Base-by-base conservation (phyloP, 371 early-diverging fungal genomes). In the Sporodiniella umbellata region DNA sequence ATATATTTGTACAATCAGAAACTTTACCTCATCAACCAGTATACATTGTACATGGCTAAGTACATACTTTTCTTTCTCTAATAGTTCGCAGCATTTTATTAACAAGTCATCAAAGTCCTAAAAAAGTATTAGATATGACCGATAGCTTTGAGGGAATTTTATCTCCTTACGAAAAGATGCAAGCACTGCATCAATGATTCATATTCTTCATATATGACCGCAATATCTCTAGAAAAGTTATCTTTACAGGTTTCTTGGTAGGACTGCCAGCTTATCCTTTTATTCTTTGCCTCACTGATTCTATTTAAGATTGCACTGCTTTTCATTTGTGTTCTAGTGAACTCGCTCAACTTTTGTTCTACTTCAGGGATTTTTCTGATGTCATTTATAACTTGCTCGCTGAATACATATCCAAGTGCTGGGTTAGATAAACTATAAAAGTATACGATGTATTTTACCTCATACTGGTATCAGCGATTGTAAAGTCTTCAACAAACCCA, bases 41-140 rank as follows among this genome's bases (percentile, higher is more conserved):
- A 84, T 62, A 47, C 77, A 68, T 14, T 50, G 44, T 25, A 78
- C 33, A 57, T 61, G 39, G 2, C 38, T 21, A 3, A 47, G 25
- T 23, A 67, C 21, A 40, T 54, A 15, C 2, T 58, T 59, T 22
- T 56, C 33, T 21, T 43, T 47, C 50, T 45, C 31, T 3, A 84
- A 50, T 2, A 85, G 43, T 19, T 58, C 45, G 18, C 68, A 60
- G 1, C 64, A 70, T 17, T 53, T 49, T 10, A 71, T 17, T 4
- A 86, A 48, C 15, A 86, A 52, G 24, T 81, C 79, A 51, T 84
- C 86, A 60, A 83, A 86, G 45, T 86, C 86, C 65, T 79, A 68
- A 21, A 33, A 12, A 54, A 48, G 15, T 45, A 2, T 19, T 33
- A 22, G 17, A 26, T 15, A 48, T 54, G 28, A 53, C 46, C 42